Evolutionary conservation across 306 rosid genomes (phyloP).

Genomic region (Malus fusca): DNA sequence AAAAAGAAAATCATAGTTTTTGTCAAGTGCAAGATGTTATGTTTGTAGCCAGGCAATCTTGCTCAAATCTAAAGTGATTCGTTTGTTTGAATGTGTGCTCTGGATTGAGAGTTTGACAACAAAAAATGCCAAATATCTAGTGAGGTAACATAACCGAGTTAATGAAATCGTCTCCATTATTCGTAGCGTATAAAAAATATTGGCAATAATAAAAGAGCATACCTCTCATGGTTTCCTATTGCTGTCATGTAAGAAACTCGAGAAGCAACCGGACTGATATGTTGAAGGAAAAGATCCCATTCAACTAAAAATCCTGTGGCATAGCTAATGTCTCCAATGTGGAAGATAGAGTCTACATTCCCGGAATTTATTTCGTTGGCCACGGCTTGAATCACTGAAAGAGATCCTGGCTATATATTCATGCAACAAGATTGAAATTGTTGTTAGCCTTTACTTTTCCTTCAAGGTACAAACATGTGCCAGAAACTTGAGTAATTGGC

Average conservation of each 20-base stretch:
- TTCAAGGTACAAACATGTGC: not conserved
- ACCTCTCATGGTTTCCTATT: constrained; percentile 94
- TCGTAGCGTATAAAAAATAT: too few relatives aligned
- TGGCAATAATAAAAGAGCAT: not conserved
- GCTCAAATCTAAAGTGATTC: too few relatives aligned
- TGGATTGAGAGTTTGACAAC: too few relatives aligned
- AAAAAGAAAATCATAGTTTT: too few relatives aligned
- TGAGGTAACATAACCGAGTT: too few relatives aligned
- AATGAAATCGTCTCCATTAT: too few relatives aligned
- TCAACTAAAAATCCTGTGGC: constrained; percentile 84
- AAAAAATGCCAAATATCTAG: too few relatives aligned
- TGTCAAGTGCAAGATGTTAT: too few relatives aligned
- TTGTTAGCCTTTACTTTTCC: not conserved
- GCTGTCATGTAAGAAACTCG: constrained; percentile 78
- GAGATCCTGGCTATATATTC: constrained; percentile 59
- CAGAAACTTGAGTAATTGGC: not conserved
- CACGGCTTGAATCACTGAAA: constrained; percentile 59
- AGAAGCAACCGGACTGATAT: constrained; percentile 63
- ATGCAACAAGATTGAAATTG: not conserved
- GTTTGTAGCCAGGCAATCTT: too few relatives aligned
- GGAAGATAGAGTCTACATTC: constrained; percentile 54
- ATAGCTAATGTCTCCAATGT: constrained; percentile 94
- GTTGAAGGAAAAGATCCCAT: constrained; percentile 79
- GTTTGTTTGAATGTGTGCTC: too few relatives aligned
- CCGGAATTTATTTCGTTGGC: constrained; percentile 38